phyloP scores from a whole-genome alignment of 108 stramenopile genomes.

The Pelagomonas calceolata region DNA sequence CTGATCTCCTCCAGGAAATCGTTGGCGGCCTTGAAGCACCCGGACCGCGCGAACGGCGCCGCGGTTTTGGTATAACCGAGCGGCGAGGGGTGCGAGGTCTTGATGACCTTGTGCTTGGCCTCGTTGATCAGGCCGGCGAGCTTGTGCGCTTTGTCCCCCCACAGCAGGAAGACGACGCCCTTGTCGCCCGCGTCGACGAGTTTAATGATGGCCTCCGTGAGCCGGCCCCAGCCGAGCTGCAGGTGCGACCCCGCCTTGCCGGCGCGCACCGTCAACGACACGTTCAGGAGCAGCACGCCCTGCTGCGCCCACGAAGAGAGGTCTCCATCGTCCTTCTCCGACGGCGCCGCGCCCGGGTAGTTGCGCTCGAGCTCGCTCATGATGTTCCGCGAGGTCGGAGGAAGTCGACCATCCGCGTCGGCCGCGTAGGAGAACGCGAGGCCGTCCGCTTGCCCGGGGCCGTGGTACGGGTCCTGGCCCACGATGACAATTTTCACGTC shows the following conservation, averaged over 20 bases:
- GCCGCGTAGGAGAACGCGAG: not conserved
- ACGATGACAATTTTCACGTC: conserved; percentile 84
- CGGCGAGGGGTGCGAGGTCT: conserved; percentile 74
- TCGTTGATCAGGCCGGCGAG: conserved; percentile 23
- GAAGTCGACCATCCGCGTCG: conserved; percentile 35
- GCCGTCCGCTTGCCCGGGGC: conserved; percentile 44
- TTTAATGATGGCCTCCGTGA: conserved; percentile 78
- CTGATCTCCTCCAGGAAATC: conserved; percentile 40
- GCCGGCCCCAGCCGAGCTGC: conserved; percentile 90
- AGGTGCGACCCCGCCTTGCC: conserved; percentile 32
- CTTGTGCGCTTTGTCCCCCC: conserved; percentile 85
- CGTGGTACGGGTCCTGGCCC: conserved; percentile 99
- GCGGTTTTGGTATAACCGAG: conserved; percentile 76
- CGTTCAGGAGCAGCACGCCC: not conserved
- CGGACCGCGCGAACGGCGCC: conserved; percentile 76
- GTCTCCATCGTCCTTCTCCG: not conserved
- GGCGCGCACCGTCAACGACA: not conserved
- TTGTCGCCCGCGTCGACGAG: conserved; percentile 40
- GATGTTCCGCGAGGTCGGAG: conserved; percentile 60
- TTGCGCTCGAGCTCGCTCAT: not conserved
- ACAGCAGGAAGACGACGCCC: conserved; percentile 87
- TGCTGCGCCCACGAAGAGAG: conserved; percentile 31
- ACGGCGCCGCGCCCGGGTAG: not conserved
- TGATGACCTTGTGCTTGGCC: conserved; percentile 51
- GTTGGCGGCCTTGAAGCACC: conserved; percentile 81